Base-by-base conservation (phyloP, 2,329 filamentous ascomycete species). In the Diaporthe citri region DNA sequence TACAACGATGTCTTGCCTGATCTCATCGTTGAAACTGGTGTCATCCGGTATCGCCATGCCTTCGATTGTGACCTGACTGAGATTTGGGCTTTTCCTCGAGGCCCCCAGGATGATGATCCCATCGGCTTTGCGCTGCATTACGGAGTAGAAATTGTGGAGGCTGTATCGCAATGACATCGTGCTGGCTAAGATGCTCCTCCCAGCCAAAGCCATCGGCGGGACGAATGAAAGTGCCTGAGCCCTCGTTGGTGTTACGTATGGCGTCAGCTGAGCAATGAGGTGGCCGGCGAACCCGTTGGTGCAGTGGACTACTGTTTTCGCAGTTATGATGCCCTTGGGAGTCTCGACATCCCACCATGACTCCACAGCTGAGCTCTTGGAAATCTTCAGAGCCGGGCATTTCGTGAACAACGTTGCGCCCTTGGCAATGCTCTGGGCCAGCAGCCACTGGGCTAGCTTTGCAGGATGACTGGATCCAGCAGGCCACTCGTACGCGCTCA, bases 401-500 rank as follows among this genome's bases (percentile, higher is more conserved):
- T 86, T 83, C 0, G 86, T 87, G 77, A 83, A 87, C 6, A 88
- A 76, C 39, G 75, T 79, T 5, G 80, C 83, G 9, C 87, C 87
- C 55, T 81, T 81, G 1, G 79, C 78, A 8, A 87, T 81, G 20
- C 81, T 81, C 22, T 80, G 78, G 17, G 77, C 78, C 28, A 88
- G 79, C 17, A 88, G 81, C 81, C 86, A 88, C n/a, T 88, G 87
- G 0, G 85, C 84, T 28, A 88, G 78, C 77, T 88, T 88, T 8
- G 86, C 86, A 4, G 87, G 87, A 78, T 88, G 87, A 46, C 82
- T 85, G 4, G 86, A 87, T 4, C 85, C 87, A 20, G 86, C 87
- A 5, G 86, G 85, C 87, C 87, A 88, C 76, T 88, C 86, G 75
- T 88, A 88, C 10, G 87, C 87, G n/a, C 84, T 82, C 15, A 87